Base-by-base conservation (phyloP, 495 filamentous ascomycete species). In the Polyplosphaeria fusca region DNA sequence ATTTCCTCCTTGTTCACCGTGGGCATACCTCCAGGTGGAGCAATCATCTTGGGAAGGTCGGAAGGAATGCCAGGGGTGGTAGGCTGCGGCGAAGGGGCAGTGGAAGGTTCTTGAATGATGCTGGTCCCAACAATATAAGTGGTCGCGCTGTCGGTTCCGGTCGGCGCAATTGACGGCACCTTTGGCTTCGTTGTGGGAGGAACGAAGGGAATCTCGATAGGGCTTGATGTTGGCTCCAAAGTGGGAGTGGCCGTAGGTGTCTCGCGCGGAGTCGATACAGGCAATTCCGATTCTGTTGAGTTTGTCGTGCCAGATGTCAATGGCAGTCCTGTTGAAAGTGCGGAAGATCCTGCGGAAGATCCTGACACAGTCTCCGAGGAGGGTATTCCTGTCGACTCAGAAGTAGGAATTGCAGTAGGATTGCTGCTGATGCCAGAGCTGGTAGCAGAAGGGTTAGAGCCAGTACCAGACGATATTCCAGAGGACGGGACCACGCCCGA, bases 11-110 rank as follows among this genome's bases (percentile, higher is more conserved):
- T 89, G 37, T 1, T 2, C 30, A 18, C 30, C 16, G 27, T 45
- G 3, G 18, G 11, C n/a, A 76, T 64, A 28, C 76, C 76, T 27
- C 71, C 76, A 22, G 80, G 75, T 9, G 91, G 90, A 19, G 81
- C 77, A 57, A 97, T 93, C 24, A 87, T 80, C 55, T 80, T 81
- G 9, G 92, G 91, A 38, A 94, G 75, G 25, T 71, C 67, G 0
- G 83, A 77, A 0, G 87, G 81, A 54, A 88, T 75, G 24, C 75
- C 79, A 32, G 64, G 39, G 22, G 19, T 42, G 12, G 43, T 46
- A 2, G 37, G 28, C 25, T 52, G 62, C 22, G 57, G 46, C 14
- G 43, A 24, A 1, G 55, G 35, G 1, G 44, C 58, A 0, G 63
- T 58, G 2, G 48, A 41, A 2, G 70, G 59, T 35, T 63, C 51